Base-by-base conservation (phyloP, 208 protist species). In the Herpetomonas samuelpessoai region DNA sequence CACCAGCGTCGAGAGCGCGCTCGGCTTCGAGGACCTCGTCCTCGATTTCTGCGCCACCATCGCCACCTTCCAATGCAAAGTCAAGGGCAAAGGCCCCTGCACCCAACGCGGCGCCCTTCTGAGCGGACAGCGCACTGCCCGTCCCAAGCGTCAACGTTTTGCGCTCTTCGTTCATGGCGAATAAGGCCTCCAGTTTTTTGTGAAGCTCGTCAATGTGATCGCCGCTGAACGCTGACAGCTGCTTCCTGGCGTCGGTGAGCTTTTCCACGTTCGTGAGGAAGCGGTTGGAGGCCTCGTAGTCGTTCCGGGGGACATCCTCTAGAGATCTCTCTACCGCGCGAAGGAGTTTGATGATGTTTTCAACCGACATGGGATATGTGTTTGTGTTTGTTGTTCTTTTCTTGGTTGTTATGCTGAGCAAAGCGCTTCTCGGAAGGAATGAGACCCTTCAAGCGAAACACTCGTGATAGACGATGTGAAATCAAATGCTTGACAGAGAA, bases 281-380 rank as follows among this genome's bases (percentile, higher is more conserved):
- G 1, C 69, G 65, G 44, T 76, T 73, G 19, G 85, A 57, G 6
- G 65, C 78, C 52, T 94, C 81, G 57, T 94, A 94, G 9, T 63
- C 48, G 26, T 81, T 91, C 21, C 88, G 79, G 10, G 83, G 74
- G 10, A 57, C 67, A 38, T 62, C 59, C 7, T 55, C 49, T n/a
- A 94, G 61, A 0, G 81, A 82, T 29, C 71, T 69, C 46, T 78
- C 58, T 19, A 83, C 79, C 2, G 25, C 60, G n/a, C 50, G 62
- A 1, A 89, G 21, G 6, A 74, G 49, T 0, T 68, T 29, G 49
- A 86, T 76, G 12, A 74, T 58, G 16, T 80, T 76, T 25, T 52
- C 65, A 21, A 89, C 27, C 21, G 44, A 61, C 64, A 79, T 84
- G 14, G 12, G 18, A 10, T 19, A 21, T 18, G 16, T 51, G 22